Percentiles rank a stretch among this genome's conserved stretches.
These are phyloP conservation scores for Apiospora arundinis DNA, from an alignment of 2,329 filamentous ascomycete genomes.

Conservation along the genomic window DNA sequence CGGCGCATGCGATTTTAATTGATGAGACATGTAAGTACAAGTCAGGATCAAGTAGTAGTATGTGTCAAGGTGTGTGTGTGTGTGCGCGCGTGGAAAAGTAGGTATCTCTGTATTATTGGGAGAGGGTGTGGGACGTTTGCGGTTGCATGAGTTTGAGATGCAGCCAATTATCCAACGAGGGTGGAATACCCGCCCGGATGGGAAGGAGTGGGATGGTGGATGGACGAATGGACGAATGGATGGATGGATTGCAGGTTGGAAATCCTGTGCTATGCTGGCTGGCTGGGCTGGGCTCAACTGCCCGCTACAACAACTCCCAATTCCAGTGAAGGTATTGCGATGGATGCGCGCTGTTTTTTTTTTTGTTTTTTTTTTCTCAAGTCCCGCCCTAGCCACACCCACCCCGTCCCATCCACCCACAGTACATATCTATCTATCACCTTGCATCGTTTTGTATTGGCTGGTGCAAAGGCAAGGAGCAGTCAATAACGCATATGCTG, in stretches of 20 bases:
- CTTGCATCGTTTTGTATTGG: neutral
- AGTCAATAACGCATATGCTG: neutral
- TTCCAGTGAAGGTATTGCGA: neutral
- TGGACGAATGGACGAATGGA: neutral
- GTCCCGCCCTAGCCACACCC: slow-evolving; percentile 3
- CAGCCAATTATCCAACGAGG: slow-evolving; percentile 1
- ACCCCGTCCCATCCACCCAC: neutral
- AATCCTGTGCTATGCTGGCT: neutral
- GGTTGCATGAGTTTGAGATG: slow-evolving; percentile 15
- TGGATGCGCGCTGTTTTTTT: neutral
- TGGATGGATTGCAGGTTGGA: slow-evolving; percentile 1
- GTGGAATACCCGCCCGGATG: neutral
- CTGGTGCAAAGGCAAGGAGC: neutral
- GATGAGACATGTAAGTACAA: neutral
- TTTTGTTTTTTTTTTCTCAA: neutral
- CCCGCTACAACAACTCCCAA: neutral
- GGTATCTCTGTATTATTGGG: neutral
- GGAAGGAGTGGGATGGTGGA: neutral
- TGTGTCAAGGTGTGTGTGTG: too few species aligned
- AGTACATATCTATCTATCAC: neutral
- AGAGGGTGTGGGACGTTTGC: neutral
- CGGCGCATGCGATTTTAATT: slow-evolving; percentile 2
- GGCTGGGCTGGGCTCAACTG: neutral
- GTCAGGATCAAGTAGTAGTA: neutral
- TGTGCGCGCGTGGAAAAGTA: too few species aligned